phyloP scores from a whole-genome alignment of 805 yeast genomes.

The Cyberlindnera americana region DNA sequence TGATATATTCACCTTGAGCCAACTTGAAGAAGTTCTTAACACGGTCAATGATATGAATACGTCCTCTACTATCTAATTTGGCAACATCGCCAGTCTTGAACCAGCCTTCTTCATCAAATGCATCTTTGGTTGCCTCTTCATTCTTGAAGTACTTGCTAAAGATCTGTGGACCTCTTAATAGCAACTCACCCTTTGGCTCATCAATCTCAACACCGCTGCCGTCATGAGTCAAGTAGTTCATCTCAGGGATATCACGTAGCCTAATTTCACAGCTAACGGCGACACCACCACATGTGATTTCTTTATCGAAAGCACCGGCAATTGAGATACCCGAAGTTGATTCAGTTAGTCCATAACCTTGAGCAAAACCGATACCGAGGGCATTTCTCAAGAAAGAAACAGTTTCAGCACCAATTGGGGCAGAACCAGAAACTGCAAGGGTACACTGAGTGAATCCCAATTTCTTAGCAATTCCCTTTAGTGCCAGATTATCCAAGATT shows the following conservation, averaged over 20 bases:
- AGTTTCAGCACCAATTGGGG: slow-evolving; percentile 56
- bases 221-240: slow-evolving; percentile 39
- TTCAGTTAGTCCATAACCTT: slow-evolving; percentile 65
- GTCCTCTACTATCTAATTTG: slow-evolving; percentile 33
- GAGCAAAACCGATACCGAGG: slow-evolving; percentile 40
- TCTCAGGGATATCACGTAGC: slow-evolving; percentile 49
- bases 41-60: slow-evolving; percentile 49
- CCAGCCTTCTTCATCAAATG: slow-evolving; percentile 50
- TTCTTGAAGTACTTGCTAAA: slow-evolving; percentile 50
- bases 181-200: slow-evolving; percentile 48
- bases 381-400: slow-evolving; percentile 51
- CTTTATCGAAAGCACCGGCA: slow-evolving; percentile 35
- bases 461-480: slow-evolving; percentile 37
- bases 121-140: slow-evolving; percentile 42
- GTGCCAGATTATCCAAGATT: slow-evolving; percentile 9
- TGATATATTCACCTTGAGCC: slow-evolving; percentile 54
- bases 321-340: slow-evolving; percentile 52
- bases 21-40: slow-evolving; percentile 66
- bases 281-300: slow-evolving; percentile 43
- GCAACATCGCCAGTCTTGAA: slow-evolving; percentile 58
- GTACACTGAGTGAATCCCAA: slow-evolving; percentile 38
- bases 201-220: slow-evolving; percentile 20
- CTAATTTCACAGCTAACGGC: slow-evolving; percentile 50
- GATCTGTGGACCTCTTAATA: slow-evolving; percentile 54
- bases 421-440: slow-evolving; percentile 47